These are phyloP conservation scores for Scedosporium apiospermum DNA, from an alignment of 2,329 filamentous ascomycete species.

Conservation along the genomic window DNA sequence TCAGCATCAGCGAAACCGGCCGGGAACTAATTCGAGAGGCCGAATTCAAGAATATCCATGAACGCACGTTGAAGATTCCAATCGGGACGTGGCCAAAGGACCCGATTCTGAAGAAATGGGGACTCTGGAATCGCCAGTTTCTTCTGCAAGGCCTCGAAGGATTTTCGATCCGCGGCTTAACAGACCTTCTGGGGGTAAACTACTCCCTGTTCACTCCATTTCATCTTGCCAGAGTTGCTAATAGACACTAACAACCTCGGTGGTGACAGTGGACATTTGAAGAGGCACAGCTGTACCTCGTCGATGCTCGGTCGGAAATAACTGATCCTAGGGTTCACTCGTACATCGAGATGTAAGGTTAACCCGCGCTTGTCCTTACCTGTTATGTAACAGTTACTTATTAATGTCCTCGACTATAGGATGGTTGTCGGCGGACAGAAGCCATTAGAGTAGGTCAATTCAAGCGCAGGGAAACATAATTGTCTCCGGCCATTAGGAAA, in stretches of 20 bases:
- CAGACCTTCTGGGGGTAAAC: slow-evolving; percentile 19
- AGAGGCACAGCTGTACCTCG: slow-evolving; percentile 23
- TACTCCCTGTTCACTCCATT: not conserved
- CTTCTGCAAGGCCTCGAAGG: slow-evolving; percentile 16
- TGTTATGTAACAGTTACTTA: no score
- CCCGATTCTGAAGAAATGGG: slow-evolving; percentile 20
- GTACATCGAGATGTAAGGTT: slow-evolving; percentile 13
- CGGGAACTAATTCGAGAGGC: slow-evolving; percentile 7
- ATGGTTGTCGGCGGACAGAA: no score
- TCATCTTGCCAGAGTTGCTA: not conserved
- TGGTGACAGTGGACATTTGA: slow-evolving; percentile 7
- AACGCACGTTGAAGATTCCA: slow-evolving; percentile 19
- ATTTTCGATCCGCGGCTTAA: slow-evolving; percentile 14
- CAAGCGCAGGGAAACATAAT: no score
- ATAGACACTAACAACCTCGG: not conserved
- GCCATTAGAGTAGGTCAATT: no score
- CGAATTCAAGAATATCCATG: slow-evolving; percentile 9
- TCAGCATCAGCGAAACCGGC: slow-evolving; percentile 12
- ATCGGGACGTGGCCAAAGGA: slow-evolving; percentile 28
- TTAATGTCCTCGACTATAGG: no score
- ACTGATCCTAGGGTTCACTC: slow-evolving; percentile 21
- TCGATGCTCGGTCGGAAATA: slow-evolving; percentile 19
- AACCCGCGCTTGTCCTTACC: not conserved
- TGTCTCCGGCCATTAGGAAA: no score
- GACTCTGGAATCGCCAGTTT: slow-evolving; percentile 16